A percentile compares a stretch with the other conserved stretches of the same genome.
Conservation (phyloP, 768 basidiomycete species). For the Leccinum fibrillosum region DNA sequence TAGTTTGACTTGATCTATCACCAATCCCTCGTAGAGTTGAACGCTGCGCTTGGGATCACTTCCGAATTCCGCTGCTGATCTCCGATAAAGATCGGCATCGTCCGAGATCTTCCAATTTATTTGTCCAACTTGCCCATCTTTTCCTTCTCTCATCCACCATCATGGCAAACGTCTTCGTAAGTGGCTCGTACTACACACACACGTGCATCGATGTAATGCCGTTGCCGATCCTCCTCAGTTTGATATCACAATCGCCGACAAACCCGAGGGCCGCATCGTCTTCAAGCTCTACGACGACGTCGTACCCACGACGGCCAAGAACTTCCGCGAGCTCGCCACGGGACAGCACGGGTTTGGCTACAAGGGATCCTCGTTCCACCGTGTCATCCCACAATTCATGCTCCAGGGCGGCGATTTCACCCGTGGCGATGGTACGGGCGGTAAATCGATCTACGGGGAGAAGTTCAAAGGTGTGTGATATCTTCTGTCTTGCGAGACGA, state of each 20-base stretch:
- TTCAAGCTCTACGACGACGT: slow-evolving; percentile 86
- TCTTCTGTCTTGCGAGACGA: background rate
- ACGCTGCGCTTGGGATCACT: background rate
- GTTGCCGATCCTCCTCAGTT: slow-evolving; percentile 42
- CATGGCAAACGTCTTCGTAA: slow-evolving; percentile 13
- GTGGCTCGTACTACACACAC: background rate
- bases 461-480: slow-evolving; percentile 53
- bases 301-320: slow-evolving; percentile 69
- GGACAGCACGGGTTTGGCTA: slow-evolving; percentile 76
- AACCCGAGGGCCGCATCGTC: slow-evolving; percentile 53
- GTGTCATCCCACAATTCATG: slow-evolving; percentile 84
- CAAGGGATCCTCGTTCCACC: slow-evolving; percentile 66
- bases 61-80: slow-evolving; percentile 3
- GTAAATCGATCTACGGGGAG: slow-evolving; percentile 74
- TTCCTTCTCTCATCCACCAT: background rate
- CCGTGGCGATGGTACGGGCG: slow-evolving; percentile 64
- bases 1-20: no score
- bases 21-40: no score
- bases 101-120: background rate
- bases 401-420: slow-evolving; percentile 92
- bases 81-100: slow-evolving; percentile 9
- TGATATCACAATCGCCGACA: slow-evolving; percentile 52
- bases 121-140: background rate
- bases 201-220: background rate
- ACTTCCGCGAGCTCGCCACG: slow-evolving; percentile 90